Conservation (phyloP, 768 basidiomycete genomes). For the Lactarius sp. region DNA sequence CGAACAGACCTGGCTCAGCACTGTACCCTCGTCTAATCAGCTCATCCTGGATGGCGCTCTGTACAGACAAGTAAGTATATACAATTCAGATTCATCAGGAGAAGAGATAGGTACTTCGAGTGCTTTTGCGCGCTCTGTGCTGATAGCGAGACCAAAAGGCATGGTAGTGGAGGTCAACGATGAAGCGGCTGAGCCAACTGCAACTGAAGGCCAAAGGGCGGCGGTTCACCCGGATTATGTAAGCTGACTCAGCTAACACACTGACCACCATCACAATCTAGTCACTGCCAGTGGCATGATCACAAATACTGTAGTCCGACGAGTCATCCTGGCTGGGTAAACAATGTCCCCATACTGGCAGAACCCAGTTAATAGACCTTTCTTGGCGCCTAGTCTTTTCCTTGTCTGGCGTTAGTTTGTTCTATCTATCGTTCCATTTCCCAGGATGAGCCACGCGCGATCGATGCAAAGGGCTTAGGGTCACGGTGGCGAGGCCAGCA, state of each 20-base stretch:
- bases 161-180: conserved; percentile 35
- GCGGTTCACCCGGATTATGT: conserved; percentile 9
- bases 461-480: too few relatives aligned
- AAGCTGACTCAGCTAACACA: not conserved
- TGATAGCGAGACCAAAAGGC: conserved; percentile 74
- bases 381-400: too few relatives aligned
- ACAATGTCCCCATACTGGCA: too few relatives aligned
- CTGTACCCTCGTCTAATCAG: conserved; percentile 70
- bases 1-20: conserved; percentile 62
- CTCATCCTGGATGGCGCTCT: conserved; percentile 81
- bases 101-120: conserved; percentile 51
- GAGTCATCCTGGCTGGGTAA: too few relatives aligned
- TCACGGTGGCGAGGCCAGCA: too few relatives aligned
- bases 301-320: too few relatives aligned
- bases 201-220: not conserved
- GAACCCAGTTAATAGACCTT: too few relatives aligned
- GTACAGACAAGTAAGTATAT: conserved; percentile 21
- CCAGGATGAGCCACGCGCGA: too few relatives aligned
- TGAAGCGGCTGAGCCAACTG: conserved; percentile 1
- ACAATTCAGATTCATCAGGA: not conserved
- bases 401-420: too few relatives aligned
- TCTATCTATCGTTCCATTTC: too few relatives aligned
- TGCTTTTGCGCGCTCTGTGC: conserved; percentile 66
- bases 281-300: too few relatives aligned
- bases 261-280: not conserved